Percentiles rank a stretch among this genome's conserved stretches.
These are phyloP conservation scores for Elaeagnus macrophylla DNA, from an alignment of 306 rosid genomes.

Conservation along the genomic window DNA sequence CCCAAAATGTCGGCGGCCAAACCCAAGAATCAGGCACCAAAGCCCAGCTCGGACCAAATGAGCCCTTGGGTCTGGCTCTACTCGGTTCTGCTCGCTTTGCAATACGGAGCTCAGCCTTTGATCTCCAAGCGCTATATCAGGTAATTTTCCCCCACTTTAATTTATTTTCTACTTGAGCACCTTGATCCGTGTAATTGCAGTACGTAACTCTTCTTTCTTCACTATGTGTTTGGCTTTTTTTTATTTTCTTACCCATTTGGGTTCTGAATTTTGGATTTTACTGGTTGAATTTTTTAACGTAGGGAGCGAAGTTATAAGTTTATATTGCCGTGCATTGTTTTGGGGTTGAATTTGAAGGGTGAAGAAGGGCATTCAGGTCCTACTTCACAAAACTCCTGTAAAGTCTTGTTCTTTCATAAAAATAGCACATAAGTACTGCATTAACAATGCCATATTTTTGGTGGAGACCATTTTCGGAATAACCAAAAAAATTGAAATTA, in stretches of 20 bases:
- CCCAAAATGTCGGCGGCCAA: conserved; percentile 26
- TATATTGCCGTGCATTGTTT: too few species aligned
- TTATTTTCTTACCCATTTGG: not conserved
- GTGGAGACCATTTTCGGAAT: too few species aligned
- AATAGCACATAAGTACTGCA: too few species aligned
- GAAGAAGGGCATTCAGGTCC: too few species aligned
- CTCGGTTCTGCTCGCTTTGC: conserved; percentile 75
- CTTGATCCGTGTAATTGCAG: not conserved
- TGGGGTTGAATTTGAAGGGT: too few species aligned
- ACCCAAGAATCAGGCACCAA: conserved; percentile 22
- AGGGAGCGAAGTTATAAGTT: too few species aligned
- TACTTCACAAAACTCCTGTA: too few species aligned
- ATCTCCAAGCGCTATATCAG: conserved; percentile 77
- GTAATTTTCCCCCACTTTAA: conserved; percentile 18
- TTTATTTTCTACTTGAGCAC: not conserved
- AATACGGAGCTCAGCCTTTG: conserved; percentile 94
- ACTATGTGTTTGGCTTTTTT: not conserved
- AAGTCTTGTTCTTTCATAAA: too few species aligned
- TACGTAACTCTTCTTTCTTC: not conserved
- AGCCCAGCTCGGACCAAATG: conserved; percentile 16
- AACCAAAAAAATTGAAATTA: too few species aligned
- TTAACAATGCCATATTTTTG: too few species aligned
- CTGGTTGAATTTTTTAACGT: too few species aligned
- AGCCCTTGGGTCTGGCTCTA: conserved; percentile 42
- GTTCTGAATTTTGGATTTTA: not conserved